Evolutionary conservation across 2,329 filamentous ascomycete genomes (phyloP).

Genomic region (Fusarium verticillioides): DNA sequence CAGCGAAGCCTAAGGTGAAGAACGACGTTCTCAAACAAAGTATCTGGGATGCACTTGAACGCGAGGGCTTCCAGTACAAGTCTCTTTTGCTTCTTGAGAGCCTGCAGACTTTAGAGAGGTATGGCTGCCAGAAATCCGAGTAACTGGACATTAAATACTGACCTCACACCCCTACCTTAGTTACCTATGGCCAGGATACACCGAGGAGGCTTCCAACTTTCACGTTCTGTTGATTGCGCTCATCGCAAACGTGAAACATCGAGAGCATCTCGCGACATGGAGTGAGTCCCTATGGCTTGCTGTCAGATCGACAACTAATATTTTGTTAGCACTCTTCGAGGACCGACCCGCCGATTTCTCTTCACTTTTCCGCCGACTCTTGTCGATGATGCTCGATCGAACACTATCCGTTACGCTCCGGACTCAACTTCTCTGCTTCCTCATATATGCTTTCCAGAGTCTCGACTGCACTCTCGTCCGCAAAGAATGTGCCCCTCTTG

Average conservation of each 20-base stretch:
- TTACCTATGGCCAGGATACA: slow-evolving; percentile 95
- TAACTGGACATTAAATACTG: slow-evolving; percentile 38
- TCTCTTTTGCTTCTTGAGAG: slow-evolving; percentile 87
- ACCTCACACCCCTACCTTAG: slow-evolving; percentile 54
- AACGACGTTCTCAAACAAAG: slow-evolving; percentile 87
- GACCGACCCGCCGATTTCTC: slow-evolving; percentile 86
- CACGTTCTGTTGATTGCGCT: slow-evolving; percentile 89
- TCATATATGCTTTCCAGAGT: slow-evolving; percentile 93
- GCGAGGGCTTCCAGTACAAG: slow-evolving; percentile 80
- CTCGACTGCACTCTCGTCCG: slow-evolving; percentile 88
- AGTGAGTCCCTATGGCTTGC: slow-evolving; percentile 57
- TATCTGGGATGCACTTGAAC: slow-evolving; percentile 90
- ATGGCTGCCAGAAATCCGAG: slow-evolving; percentile 16
- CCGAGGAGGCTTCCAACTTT: slow-evolving; percentile 87
- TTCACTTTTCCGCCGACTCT: slow-evolving; percentile 84
- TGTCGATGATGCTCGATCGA: slow-evolving; percentile 84
- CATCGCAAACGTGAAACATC: slow-evolving; percentile 87
- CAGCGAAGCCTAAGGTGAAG: slow-evolving; percentile 76
- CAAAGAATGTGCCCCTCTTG: slow-evolving; percentile 95
- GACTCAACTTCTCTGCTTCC: slow-evolving; percentile 86
- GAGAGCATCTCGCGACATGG: slow-evolving; percentile 90
- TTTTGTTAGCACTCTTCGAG: slow-evolving; percentile 74
- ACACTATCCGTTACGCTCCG: slow-evolving; percentile 74
- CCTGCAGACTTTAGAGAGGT: slow-evolving; percentile 88
- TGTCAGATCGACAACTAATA: slow-evolving; percentile 28